A percentile compares a stretch with the other conserved stretches of the same genome.
Conservation (phyloP, 129 eudicot species). For the Saussurea involucrata region DNA sequence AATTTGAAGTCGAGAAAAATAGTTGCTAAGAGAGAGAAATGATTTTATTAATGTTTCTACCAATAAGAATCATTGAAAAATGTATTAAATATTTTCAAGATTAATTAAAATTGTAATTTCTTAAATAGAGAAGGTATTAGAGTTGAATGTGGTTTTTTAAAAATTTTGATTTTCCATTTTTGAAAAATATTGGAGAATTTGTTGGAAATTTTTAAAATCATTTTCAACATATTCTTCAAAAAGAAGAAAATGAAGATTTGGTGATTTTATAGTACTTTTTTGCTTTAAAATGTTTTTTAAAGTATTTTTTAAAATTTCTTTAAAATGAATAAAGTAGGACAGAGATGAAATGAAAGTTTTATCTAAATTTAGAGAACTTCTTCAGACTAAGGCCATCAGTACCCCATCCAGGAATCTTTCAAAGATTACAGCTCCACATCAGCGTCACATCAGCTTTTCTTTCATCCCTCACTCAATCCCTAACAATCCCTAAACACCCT, state of each 20-base stretch:
- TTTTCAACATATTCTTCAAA: neutral
- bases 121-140: too few relatives aligned
- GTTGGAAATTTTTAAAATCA: neutral
- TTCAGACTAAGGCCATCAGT: too few relatives aligned
- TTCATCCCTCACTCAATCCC: too few relatives aligned
- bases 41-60: neutral
- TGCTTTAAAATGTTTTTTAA: neutral
- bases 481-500: too few relatives aligned
- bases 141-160: neutral
- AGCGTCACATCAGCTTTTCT: too few relatives aligned
- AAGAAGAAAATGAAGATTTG: neutral
- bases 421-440: too few relatives aligned
- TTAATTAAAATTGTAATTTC: neutral
- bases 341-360: neutral
- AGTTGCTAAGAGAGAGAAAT: neutral
- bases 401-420: too few relatives aligned
- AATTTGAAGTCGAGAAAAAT: neutral
- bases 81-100: neutral
- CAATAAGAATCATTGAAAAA: neutral
- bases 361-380: neutral
- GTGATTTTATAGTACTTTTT: neutral
- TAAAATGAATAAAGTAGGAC: too few relatives aligned
- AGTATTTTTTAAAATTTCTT: too few relatives aligned
- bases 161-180: neutral
- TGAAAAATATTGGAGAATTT: neutral